Base-by-base conservation (phyloP, 106 monocot species). In the Chionographis japonica region DNA sequence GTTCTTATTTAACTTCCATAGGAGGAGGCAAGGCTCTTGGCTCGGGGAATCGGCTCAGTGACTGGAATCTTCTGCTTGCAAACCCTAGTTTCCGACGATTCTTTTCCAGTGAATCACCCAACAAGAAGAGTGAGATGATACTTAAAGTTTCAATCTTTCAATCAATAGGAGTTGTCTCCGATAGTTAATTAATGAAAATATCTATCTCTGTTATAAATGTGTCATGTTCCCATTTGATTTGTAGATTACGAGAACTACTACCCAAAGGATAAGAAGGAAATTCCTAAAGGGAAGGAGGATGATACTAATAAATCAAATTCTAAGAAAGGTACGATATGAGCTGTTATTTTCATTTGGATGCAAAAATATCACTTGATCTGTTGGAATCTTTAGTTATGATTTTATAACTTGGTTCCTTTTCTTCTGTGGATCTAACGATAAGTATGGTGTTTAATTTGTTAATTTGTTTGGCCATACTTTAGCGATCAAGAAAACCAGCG, bases 51-150 rank as follows among this genome's bases (percentile, higher is more conserved):
- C 54, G n/a, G 55, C 9, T 49, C 12, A 27, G 17, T 37, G 75
- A 67, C 3, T 71, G 59, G 70, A 71, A 67, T 71, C 75, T 42
- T 9, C 62, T 80, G 53, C 40, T 80, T 56, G 65, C 60, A 6
- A 70, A 75, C 59, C 75, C 70, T 13, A 66, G 64, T 60, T 71
- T 80, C 18, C 65, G 65, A 37, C 64, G 80, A 7, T 53, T 80
- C 12, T 80, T 80, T 65, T 80, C 71, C 27, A 71, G 66, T 42
- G 70, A 75, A 37, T 50, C 70, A 12, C 70, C 64, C 6, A 50
- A 80, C 58, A 80, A 75, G 75, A 66, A 66, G 37, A 66, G 66
- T 66, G 52, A 66, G 66, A 27, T 52, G 10, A 10, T 5, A 3
- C 6, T 64, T 46, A 14, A 9, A 11, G 5, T 64, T 64, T 18